phyloP scores from a whole-genome alignment of 2,329 filamentous ascomycete genomes.

The Capronia americana region DNA sequence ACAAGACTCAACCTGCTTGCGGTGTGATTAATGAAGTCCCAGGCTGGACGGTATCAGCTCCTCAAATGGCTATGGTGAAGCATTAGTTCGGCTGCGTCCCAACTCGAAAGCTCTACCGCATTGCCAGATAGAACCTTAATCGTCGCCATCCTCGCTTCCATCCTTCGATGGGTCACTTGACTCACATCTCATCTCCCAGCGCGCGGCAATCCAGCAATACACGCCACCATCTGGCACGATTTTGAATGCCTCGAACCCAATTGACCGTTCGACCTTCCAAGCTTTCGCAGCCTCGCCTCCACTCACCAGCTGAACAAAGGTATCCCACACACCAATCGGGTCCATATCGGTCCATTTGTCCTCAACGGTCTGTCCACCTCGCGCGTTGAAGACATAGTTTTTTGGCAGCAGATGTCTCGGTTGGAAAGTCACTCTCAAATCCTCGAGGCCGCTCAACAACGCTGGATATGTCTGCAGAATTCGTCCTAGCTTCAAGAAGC shows the following conservation, averaged over 20 bases:
- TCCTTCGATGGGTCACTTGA: not conserved
- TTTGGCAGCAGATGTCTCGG: not conserved
- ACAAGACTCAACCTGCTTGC: not conserved
- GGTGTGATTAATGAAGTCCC: not conserved
- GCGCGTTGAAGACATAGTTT: not conserved
- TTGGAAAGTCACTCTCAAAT: not conserved
- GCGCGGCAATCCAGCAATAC: conserved; percentile 1
- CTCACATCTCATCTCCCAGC: not conserved
- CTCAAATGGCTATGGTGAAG: not conserved
- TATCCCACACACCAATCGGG: not conserved
- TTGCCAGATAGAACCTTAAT: not conserved
- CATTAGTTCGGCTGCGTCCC: not conserved
- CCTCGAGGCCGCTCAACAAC: not conserved
- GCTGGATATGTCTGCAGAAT: not conserved
- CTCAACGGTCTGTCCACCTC: not conserved
- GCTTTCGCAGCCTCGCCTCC: not conserved
- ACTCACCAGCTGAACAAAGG: not conserved
- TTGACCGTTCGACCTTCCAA: not conserved
- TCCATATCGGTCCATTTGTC: not conserved
- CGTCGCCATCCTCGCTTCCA: not conserved
- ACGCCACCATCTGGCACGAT: not conserved
- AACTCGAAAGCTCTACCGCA: not conserved
- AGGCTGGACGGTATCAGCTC: not conserved
- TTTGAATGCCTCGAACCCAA: not conserved
- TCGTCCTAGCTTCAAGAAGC: not conserved